Evolutionary conservation across 345 rosid species (phyloP).

Genomic region (Brassica incana): DNA sequence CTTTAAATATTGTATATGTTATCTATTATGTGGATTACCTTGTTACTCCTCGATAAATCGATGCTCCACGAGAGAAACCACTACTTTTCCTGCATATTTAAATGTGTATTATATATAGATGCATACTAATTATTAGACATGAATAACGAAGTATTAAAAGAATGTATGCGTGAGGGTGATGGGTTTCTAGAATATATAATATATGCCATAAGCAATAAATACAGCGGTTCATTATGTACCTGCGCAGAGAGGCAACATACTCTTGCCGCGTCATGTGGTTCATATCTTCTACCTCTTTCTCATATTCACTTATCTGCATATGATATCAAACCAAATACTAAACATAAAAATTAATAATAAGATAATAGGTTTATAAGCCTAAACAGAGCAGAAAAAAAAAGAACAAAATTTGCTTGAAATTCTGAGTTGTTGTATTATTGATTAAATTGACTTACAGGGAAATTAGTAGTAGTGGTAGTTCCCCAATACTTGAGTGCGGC

Average conservation of each 20-base stretch:
- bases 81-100: conserved; percentile 72
- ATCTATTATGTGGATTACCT: conserved; percentile 44
- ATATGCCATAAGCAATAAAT: conserved; percentile 27
- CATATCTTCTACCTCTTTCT: conserved; percentile 88
- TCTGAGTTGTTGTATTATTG: conserved; percentile 3
- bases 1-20: background rate
- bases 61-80: conserved; percentile 97
- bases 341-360: background rate
- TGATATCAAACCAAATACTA: conserved; percentile 13
- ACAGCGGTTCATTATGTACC: conserved; percentile 49
- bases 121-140: background rate
- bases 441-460: conserved; percentile 50
- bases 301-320: conserved; percentile 69
- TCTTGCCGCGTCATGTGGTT: conserved; percentile 96
- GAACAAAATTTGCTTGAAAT: conserved; percentile 15
- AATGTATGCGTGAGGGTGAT: background rate
- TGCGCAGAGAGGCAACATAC: conserved; percentile 85
- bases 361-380: background rate
- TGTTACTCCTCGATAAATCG: conserved; percentile 89
- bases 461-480: conserved; percentile 83
- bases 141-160: background rate
- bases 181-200: background rate
- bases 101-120: background rate
- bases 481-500: conserved; percentile 98
- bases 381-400: background rate